These are phyloP conservation scores for Trametes villosa DNA, from an alignment of 768 basidiomycete species.

Conservation along the genomic window DNA sequence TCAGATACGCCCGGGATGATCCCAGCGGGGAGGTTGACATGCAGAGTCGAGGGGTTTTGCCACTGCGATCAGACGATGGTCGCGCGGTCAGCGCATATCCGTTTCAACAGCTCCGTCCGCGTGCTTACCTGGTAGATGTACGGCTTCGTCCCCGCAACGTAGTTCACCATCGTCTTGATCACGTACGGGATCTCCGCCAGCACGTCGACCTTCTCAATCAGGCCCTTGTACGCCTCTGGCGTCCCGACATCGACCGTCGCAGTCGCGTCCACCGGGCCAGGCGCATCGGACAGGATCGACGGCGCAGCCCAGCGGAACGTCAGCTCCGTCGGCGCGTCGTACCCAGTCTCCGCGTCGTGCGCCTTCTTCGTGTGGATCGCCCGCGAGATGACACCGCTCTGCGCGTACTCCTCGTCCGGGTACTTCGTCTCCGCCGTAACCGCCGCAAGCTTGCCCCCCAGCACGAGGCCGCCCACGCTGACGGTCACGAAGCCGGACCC, in stretches of 20 bases:
- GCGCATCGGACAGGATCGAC: conserved; percentile 55
- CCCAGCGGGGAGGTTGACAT: conserved; percentile 47
- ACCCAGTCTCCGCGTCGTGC: conserved; percentile 81
- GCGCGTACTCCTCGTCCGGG: conserved; percentile 59
- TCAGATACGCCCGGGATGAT: conserved; percentile 46
- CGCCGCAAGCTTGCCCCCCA: conserved; percentile 73
- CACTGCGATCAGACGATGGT: conserved; percentile 45
- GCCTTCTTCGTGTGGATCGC: conserved; percentile 63
- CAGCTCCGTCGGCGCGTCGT: conserved; percentile 70
- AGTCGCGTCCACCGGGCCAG: conserved; percentile 60
- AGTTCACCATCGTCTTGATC: conserved; percentile 90
- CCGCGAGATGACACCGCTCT: conserved; percentile 60
- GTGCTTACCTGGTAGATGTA: conserved; percentile 89
- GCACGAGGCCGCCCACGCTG: conserved; percentile 84
- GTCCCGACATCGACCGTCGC: conserved; percentile 62
- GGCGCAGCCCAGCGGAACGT: conserved; percentile 80
- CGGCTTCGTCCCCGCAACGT: conserved; percentile 91
- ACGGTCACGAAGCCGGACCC: conserved; percentile 85
- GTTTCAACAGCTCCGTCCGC: not conserved
- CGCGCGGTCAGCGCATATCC: conserved; percentile 3
- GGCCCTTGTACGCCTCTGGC: conserved; percentile 62
- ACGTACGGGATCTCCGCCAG: conserved; percentile 94
- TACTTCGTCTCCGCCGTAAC: conserved; percentile 83
- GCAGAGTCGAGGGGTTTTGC: conserved; percentile 58
- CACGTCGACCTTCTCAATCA: conserved; percentile 93